These are phyloP conservation scores for Neurospora sp. DNA, from an alignment of 495 filamentous ascomycete species.

Conservation along the genomic window DNA sequence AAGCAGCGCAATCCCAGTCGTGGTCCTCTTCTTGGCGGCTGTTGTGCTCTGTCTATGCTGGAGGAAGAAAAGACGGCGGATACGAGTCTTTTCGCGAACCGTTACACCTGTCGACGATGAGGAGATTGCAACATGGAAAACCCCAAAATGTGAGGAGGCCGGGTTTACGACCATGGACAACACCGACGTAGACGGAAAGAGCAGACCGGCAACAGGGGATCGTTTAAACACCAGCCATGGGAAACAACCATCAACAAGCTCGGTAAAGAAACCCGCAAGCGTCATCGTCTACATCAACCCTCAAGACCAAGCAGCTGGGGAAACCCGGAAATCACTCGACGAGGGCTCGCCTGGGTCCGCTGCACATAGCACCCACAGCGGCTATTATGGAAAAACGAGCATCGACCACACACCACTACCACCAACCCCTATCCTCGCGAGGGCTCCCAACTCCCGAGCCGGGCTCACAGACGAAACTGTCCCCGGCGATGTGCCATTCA, in stretches of 20 bases:
- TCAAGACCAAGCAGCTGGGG: not conserved
- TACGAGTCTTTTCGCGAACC: conserved; percentile 30
- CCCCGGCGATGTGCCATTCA: conserved; percentile 37
- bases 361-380: conserved; percentile 3
- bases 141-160: conserved; percentile 17
- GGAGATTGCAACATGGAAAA: conserved; percentile 43
- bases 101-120: conserved; percentile 43
- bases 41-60: conserved; percentile 21
- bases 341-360: conserved; percentile 26
- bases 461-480: conserved; percentile 41
- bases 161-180: conserved; percentile 5
- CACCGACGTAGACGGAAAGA: conserved; percentile 13
- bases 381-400: conserved; percentile 19
- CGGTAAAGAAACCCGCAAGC: conserved; percentile 28
- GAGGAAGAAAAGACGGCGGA: conserved; percentile 21
- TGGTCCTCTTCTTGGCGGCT: conserved; percentile 26
- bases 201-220: conserved; percentile 9
- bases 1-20: conserved; percentile 31
- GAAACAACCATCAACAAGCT: conserved; percentile 29
- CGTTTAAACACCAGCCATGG: conserved; percentile 19
- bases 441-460: conserved; percentile 37
- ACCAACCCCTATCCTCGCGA: conserved; percentile 33
- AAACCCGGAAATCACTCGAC: conserved; percentile 25
- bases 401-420: conserved; percentile 29
- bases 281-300: conserved; percentile 35